phyloP scores from a whole-genome alignment of 1,139 yeast species.

The Yamadazyma conglobata region DNA sequence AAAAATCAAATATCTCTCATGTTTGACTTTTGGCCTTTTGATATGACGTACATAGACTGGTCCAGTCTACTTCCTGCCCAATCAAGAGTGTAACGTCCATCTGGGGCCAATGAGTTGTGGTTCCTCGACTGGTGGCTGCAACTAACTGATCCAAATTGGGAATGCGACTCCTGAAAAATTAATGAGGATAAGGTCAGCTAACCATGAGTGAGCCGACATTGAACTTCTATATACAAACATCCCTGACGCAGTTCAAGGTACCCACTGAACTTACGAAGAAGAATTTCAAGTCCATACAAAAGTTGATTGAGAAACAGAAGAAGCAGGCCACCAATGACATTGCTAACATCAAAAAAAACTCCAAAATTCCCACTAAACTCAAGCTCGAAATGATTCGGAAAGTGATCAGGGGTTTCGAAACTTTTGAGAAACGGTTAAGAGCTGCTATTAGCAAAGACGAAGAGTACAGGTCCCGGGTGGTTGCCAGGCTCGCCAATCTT shows the following conservation, averaged over 20 bases:
- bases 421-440: slow-evolving; percentile 42
- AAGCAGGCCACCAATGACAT: slow-evolving; percentile 39
- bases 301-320: slow-evolving; percentile 54
- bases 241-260: slow-evolving; percentile 54
- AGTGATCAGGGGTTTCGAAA: slow-evolving; percentile 45
- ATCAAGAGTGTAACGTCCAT: too few relatives aligned
- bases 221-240: slow-evolving; percentile 40
- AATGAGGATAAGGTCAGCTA: too few relatives aligned
- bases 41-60: too few relatives aligned
- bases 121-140: too few relatives aligned
- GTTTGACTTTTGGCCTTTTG: too few relatives aligned
- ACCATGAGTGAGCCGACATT: slow-evolving; percentile 40
- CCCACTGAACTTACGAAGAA: slow-evolving; percentile 60
- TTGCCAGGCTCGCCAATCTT: slow-evolving; percentile 42
- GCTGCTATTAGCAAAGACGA: slow-evolving; percentile 44
- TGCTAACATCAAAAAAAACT: slow-evolving; percentile 28
- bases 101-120: too few relatives aligned
- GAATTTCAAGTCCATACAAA: slow-evolving; percentile 56
- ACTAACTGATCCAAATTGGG: too few relatives aligned
- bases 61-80: too few relatives aligned
- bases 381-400: slow-evolving; percentile 32
- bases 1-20: too few relatives aligned
- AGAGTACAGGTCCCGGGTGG: slow-evolving; percentile 48
- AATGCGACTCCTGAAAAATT: too few relatives aligned
- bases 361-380: slow-evolving; percentile 19